Evolutionary conservation across 1,139 yeast genomes (phyloP).

Genomic region (Yamadazyma epiphylla): DNA sequence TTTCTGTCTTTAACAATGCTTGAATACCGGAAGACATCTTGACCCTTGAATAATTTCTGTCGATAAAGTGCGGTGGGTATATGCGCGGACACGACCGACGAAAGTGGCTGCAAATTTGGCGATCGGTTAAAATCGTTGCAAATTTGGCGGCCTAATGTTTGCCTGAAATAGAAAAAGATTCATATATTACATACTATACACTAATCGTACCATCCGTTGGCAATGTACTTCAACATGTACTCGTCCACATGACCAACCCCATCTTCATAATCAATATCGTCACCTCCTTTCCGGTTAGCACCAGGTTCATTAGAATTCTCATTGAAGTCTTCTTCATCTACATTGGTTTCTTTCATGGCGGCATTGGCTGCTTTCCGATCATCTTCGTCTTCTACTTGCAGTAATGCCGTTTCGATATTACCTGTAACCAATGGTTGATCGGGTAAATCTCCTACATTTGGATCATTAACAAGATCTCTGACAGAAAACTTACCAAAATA

Average conservation of each 20-base stretch:
- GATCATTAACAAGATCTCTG: slow-evolving; percentile 79
- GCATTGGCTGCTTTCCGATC: slow-evolving; percentile 89
- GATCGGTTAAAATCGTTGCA: no score
- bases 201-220: slow-evolving; percentile 69
- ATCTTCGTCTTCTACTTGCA: slow-evolving; percentile 95
- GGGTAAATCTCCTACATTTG: slow-evolving; percentile 33
- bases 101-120: no score
- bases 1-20: slow-evolving; percentile 68
- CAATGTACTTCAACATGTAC: slow-evolving; percentile 89
- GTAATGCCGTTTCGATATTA: slow-evolving; percentile 64
- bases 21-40: slow-evolving; percentile 35
- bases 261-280: slow-evolving; percentile 65
- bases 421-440: slow-evolving; percentile 39
- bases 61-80: no score
- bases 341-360: slow-evolving; percentile 83
- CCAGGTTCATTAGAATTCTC: slow-evolving; percentile 33
- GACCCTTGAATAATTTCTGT: slow-evolving; percentile 3
- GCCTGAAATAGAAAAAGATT: no score
- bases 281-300: slow-evolving; percentile 17
- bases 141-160: no score
- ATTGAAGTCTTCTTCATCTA: slow-evolving; percentile 79
- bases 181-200: no score
- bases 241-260: slow-evolving; percentile 89
- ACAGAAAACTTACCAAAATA: slow-evolving; percentile 88
- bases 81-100: no score